These are phyloP conservation scores for Emiliania huxleyi DNA, from an alignment of 78 protist species.

Conservation along the genomic window DNA sequence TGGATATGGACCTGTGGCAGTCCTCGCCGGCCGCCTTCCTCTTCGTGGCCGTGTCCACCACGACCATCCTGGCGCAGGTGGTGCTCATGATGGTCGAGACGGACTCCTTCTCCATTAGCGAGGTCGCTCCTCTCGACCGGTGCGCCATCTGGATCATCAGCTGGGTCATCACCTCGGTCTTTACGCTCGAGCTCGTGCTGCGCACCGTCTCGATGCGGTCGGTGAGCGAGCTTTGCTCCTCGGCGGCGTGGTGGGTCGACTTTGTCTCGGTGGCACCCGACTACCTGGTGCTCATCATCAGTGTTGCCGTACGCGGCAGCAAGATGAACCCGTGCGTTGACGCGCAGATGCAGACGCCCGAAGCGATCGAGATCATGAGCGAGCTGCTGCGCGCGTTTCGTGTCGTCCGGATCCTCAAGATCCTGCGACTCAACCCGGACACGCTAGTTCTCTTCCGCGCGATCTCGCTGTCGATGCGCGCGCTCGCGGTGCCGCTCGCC, in stretches of 20 bases:
- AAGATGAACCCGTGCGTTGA: too few species aligned
- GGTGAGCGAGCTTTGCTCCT: background rate
- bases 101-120: too few species aligned
- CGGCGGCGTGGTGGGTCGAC: background rate
- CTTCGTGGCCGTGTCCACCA: too few species aligned
- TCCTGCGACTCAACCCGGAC: background rate
- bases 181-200: background rate
- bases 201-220: background rate
- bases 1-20: too few species aligned
- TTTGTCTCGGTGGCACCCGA: background rate
- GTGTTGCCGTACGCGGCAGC: too few species aligned
- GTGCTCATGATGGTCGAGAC: background rate
- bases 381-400: background rate
- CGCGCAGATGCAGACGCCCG: too few species aligned
- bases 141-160: too few species aligned
- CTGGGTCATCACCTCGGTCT: too few species aligned
- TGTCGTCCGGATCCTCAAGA: background rate
- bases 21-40: too few species aligned
- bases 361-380: too few species aligned
- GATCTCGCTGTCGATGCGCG: background rate
- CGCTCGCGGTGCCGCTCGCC: background rate
- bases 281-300: background rate
- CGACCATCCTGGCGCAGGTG: too few species aligned
- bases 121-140: too few species aligned
- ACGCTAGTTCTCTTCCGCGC: background rate